phyloP scores from a whole-genome alignment of 164 flowering plant species.

The Magnolia changhungtana region DNA sequence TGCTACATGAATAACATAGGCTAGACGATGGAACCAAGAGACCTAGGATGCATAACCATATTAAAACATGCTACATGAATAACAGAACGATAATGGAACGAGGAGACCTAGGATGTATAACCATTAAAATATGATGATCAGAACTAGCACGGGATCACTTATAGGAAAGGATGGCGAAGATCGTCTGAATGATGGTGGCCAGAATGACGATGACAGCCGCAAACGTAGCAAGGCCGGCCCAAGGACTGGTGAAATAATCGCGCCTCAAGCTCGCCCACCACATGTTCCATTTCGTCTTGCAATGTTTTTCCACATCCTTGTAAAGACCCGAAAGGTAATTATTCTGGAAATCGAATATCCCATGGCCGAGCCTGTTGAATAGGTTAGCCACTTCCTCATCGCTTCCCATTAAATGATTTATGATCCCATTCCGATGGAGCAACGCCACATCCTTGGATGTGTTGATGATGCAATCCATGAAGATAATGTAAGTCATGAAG shows the following conservation, averaged over 20 bases:
- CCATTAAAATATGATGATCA: too few relatives aligned
- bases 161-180: slow-evolving; percentile 12
- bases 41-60: too few relatives aligned
- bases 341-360: not conserved
- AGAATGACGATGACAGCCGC: slow-evolving; percentile 23
- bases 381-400: not conserved
- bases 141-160: not conserved
- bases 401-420: not conserved
- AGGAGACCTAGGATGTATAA: too few relatives aligned
- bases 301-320: slow-evolving; percentile 8
- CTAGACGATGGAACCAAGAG: too few relatives aligned
- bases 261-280: slow-evolving; percentile 20
- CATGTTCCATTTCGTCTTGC: slow-evolving; percentile 11
- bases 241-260: slow-evolving; percentile 29
- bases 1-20: too few relatives aligned
- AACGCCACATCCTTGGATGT: too few relatives aligned
- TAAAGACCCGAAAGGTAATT: slow-evolving; percentile 12
- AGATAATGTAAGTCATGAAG: too few relatives aligned
- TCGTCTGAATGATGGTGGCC: slow-evolving; percentile 19
- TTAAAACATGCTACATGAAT: too few relatives aligned
- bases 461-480: too few relatives aligned
- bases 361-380: not conserved
- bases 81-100: too few relatives aligned
- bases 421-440: too few relatives aligned
- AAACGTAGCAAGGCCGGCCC: slow-evolving; percentile 19